Conservation (phyloP, 2,329 filamentous ascomycete genomes). For the Dendrostoma leiphaemia region DNA sequence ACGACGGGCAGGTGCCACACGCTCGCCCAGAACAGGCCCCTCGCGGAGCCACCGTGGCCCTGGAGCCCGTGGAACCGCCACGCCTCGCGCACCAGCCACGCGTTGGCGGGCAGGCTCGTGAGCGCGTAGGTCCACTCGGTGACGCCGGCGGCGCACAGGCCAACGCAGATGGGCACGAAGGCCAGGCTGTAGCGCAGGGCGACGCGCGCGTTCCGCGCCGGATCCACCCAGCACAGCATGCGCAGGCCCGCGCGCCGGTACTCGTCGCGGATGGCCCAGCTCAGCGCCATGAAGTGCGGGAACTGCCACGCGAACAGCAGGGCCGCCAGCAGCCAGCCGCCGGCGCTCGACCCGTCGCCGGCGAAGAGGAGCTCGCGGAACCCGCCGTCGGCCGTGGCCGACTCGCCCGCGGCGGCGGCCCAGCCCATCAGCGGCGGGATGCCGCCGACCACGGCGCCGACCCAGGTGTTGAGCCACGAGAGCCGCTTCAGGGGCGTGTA, state of each 20-base stretch:
- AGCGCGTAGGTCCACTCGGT: constrained; percentile 83
- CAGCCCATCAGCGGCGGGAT: constrained; percentile 98
- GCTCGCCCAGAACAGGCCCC: constrained; percentile 92
- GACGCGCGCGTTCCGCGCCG: constrained; percentile 79
- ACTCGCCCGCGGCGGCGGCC: constrained; percentile 90
- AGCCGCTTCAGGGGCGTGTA: constrained; percentile 93
- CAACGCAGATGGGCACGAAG: constrained; percentile 84
- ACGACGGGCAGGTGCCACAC: constrained; percentile 93
- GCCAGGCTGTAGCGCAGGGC: constrained; percentile 81
- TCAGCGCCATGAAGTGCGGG: constrained; percentile 94
- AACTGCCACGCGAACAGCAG: constrained; percentile 96
- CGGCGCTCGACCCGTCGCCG: constrained; percentile 58
- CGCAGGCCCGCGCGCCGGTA: constrained; percentile 70
- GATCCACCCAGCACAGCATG: constrained; percentile 85
- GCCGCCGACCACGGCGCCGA: constrained; percentile 86
- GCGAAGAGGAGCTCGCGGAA: constrained; percentile 78
- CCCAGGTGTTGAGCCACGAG: constrained; percentile 88
- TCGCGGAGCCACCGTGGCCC: constrained; percentile 76
- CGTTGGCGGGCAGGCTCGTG: constrained; percentile 79
- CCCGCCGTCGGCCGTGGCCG: constrained; percentile 70
- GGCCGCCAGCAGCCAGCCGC: constrained; percentile 85
- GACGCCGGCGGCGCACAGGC: constrained; percentile 73
- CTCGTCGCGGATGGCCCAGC: constrained; percentile 84
- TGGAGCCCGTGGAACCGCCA: constrained; percentile 76
- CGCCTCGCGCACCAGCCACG: constrained; percentile 80